Base-by-base conservation (phyloP, 106 monocot genomes). In the Dioscorea dumetorum region DNA sequence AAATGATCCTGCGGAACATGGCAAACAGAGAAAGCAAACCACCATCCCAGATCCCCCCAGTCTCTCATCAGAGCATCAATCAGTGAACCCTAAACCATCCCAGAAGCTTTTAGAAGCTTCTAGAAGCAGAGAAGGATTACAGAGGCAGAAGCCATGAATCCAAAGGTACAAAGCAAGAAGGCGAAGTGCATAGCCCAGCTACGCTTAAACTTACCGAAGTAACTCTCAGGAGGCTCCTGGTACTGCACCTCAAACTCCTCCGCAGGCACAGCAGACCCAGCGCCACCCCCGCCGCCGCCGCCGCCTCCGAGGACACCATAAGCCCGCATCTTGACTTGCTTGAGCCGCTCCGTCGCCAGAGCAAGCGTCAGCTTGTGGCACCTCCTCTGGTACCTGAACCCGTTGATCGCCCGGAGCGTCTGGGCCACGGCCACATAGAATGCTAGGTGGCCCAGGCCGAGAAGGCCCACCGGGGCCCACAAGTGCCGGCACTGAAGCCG, bases 331-430 rank as follows among this genome's bases (percentile, higher is more conserved):
- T 78, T 80, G 35, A 95, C 59, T 33, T 66, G 60, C 84, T 78
- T 87, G 33, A 97, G 76, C 33, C 87, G 72, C 28, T 97, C 97
- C 19, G 97, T 90, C 32, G 97, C 97, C 17, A 97, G 74, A 19
- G 86, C 81, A 14, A 97, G 87, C 33, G 97, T 99, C 48, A 93
- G 87, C 87, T 99, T 99, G 81, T 99, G 99, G 79, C 99, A 99
- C 19, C 93, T 73, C 24, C 99, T 63, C 81, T 99, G 99, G 85
- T 99, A 97, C 81, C 84, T 83, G 76, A 95, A 79, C 51, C 90
- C 99, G 83, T 99, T 87, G 81, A 93, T 73, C 81, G 93, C 87
- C 24, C 89, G 76, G 49, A 99, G 92, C 34, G 85, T 90, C 85
- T 99, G 99, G 34, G 99, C 93, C 18, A 90, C 87, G 68, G 99